Evolutionary conservation across 768 basidiomycete genomes (phyloP), one percentile per base, ranked within the genome.

Genomic region (Trametes villosa): DNA sequence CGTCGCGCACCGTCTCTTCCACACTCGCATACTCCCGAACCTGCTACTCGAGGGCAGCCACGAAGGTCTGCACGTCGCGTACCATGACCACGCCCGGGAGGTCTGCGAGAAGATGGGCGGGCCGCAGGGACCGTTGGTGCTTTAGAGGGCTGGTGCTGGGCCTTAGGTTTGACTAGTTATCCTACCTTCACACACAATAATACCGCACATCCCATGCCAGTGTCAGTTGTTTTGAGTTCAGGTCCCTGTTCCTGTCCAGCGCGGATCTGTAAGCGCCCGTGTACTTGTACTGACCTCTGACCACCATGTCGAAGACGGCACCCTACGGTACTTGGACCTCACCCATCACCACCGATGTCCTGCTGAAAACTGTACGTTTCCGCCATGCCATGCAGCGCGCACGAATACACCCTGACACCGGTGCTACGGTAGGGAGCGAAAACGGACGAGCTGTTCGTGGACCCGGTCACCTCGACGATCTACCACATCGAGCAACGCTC

Each of bases 301-400:
- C 20, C 29, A 58, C 46, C 26, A 70, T 67, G 65, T 30, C 57
- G 40, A 56, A 52, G 41, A 66, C 63, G 0, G 83, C 85, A 8
- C 83, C 86, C 0, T 89, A 79, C 67, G 88, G 86, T 26, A 82
- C 81, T 22, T 90, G 88, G 87, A 71, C 75, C 5, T 86, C 86
- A 2, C 79, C 83, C 5, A 79, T 89, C 56, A 79, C 81, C 1
- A 74, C 83, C 20, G 81, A 85, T 41, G 72, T 77, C 31, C 77
- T 88, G 59, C 78, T 82, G 4, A 75, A 81, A 68, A 74, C 75
- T 47, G 80, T 81, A 51, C 53, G 63, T 64, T n/a, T 34, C 36
- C 9, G 22, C 5, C 7, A 27, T 15, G 36, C 12, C n/a, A 22
- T 45, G 8, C 12, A 15, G 17, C 18, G 22, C 45, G 40, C 26